A percentile compares a stretch with the other conserved stretches of the same genome.
Evolutionary conservation across 805 yeast species (phyloP).

Genomic region (Scheffersomyces ergatensis): DNA sequence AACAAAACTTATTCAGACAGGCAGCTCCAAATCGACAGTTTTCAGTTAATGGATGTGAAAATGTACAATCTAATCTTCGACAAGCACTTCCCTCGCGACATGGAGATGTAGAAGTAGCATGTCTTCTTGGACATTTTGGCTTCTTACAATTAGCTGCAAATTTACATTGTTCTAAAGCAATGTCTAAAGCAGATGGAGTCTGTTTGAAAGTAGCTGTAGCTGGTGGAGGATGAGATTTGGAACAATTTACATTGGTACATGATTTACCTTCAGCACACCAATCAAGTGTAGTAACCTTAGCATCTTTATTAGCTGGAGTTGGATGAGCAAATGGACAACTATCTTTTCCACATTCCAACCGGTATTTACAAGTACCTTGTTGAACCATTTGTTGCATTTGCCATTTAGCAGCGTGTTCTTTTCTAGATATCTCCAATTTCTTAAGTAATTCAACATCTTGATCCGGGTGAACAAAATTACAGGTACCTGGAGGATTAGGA

Average conservation of each 20-base stretch:
- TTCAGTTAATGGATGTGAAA: slow-evolving; percentile 77
- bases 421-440: slow-evolving; percentile 62
- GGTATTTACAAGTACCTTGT: slow-evolving; percentile 60
- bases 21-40: slow-evolving; percentile 76
- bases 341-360: slow-evolving; percentile 70
- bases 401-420: slow-evolving; percentile 46
- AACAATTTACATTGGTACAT: slow-evolving; percentile 63
- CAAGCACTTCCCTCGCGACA: slow-evolving; percentile 85
- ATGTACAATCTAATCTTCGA: slow-evolving; percentile 75
- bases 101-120: slow-evolving; percentile 67
- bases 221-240: slow-evolving; percentile 82
- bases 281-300: slow-evolving; percentile 61
- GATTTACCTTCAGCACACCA: slow-evolving; percentile 76
- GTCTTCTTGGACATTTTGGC: slow-evolving; percentile 77
- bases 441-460: slow-evolving; percentile 75
- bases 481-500: slow-evolving; percentile 76
- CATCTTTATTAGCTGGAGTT: slow-evolving; percentile 76
- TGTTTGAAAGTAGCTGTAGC: slow-evolving; percentile 34
- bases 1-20: slow-evolving; percentile 71
- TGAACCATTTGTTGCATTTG: slow-evolving; percentile 10
- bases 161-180: slow-evolving; percentile 75
- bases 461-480: slow-evolving; percentile 79
- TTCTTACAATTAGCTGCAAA: slow-evolving; percentile 77
- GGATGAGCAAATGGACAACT: slow-evolving; percentile 91
- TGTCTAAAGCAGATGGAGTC: slow-evolving; percentile 10